Percentiles rank a stretch among this genome's conserved stretches.
These are phyloP conservation scores for Saturnispora dispora DNA, from an alignment of 805 yeast genomes.

Conservation along the genomic window DNA sequence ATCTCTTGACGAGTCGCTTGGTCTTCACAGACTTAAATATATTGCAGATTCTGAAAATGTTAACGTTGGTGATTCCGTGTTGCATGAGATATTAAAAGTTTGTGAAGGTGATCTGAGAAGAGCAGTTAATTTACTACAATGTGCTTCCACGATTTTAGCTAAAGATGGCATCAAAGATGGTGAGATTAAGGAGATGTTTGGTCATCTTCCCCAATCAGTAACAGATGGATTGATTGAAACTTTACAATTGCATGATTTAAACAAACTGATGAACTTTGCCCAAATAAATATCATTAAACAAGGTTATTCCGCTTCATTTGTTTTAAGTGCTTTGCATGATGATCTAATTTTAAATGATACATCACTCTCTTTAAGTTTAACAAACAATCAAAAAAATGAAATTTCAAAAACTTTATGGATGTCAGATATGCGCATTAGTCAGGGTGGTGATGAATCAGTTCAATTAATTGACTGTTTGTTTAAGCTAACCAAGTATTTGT, in stretches of 20 bases:
- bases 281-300: conserved; percentile 22
- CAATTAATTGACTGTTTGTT: conserved; percentile 61
- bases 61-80: conserved; percentile 38
- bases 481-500: conserved; percentile 37
- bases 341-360: conserved; percentile 26
- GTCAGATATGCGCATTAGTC: conserved; percentile 63
- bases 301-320: conserved; percentile 27
- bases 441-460: conserved; percentile 85
- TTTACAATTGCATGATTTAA: conserved; percentile 17
- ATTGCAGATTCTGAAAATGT: conserved; percentile 45
- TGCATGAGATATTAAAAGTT: conserved; percentile 57
- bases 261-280: conserved; percentile 20
- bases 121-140: conserved; percentile 84
- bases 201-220: conserved; percentile 22
- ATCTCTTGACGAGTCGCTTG: conserved; percentile 61
- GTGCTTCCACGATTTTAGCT: conserved; percentile 53
- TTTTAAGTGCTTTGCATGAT: conserved; percentile 27
- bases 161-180: conserved; percentile 15
- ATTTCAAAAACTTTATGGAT: conserved; percentile 61
- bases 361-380: conserved; percentile 34
- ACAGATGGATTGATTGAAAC: conserved; percentile 15
- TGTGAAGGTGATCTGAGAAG: conserved; percentile 88
- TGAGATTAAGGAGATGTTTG: conserved; percentile 26
- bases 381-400: conserved; percentile 53
- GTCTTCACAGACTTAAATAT: conserved; percentile 54